phyloP scores from a whole-genome alignment of 192 early-diverging fungal genomes.

The Coemansia sp. region DNA sequence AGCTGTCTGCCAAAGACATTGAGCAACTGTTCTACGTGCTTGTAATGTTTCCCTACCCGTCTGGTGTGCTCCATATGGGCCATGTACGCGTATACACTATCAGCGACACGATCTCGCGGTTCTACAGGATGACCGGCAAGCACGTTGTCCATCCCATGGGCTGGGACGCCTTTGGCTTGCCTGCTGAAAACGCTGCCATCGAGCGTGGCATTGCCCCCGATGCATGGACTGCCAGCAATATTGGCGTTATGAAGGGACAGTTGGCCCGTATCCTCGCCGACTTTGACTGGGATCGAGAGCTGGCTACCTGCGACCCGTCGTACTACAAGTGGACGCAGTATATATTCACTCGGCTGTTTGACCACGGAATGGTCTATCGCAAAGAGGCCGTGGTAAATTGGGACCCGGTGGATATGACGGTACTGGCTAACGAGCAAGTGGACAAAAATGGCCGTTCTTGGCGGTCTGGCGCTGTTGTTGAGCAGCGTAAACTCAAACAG shows the following conservation, averaged over 20 bases:
- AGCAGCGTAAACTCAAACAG: slow-evolving; percentile 81
- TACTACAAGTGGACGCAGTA: slow-evolving; percentile 97
- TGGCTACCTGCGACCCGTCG: slow-evolving; percentile 82
- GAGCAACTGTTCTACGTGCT: slow-evolving; percentile 78
- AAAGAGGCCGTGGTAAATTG: slow-evolving; percentile 94
- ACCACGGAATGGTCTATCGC: slow-evolving; percentile 82
- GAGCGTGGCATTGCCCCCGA: slow-evolving; percentile 76
- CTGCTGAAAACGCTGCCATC: slow-evolving; percentile 97
- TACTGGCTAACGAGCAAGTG: slow-evolving; percentile 96
- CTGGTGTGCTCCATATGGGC: slow-evolving; percentile 92
- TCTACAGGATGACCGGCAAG: slow-evolving; percentile 73
- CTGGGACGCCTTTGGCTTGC: slow-evolving; percentile 98
- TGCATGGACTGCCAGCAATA: slow-evolving; percentile 87
- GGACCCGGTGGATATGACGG: slow-evolving; percentile 96
- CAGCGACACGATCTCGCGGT: slow-evolving; percentile 82
- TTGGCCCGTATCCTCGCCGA: slow-evolving; percentile 72
- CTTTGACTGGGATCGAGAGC: slow-evolving; percentile 94
- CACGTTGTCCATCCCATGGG: slow-evolving; percentile 92
- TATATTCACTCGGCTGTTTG: slow-evolving; percentile 80
- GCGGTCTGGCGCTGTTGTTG: slow-evolving; percentile 91
- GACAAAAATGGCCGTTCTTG: slow-evolving; percentile 86
- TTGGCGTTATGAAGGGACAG: slow-evolving; percentile 81
- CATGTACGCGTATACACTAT: slow-evolving; percentile 97
- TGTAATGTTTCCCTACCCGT: slow-evolving; percentile 97
- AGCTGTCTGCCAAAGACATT: slow-evolving; percentile 33